A percentile compares a stretch with the other conserved stretches of the same genome.
Conservation (phyloP, 345 rosid genomes). For the Dovyalis caffra region DNA sequence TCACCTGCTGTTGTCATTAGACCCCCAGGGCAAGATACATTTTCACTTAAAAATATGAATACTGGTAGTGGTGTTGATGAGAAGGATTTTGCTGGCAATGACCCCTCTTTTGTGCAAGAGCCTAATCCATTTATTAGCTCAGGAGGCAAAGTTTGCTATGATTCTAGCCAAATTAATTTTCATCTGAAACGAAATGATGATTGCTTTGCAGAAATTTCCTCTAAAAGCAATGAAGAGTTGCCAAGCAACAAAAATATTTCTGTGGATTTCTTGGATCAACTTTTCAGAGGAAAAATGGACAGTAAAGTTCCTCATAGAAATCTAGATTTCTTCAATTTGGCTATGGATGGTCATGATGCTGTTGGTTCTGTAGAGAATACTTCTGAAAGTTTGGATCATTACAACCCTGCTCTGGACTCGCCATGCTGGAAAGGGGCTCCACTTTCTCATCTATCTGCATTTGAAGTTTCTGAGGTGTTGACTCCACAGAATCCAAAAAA, state of each 20-base stretch:
- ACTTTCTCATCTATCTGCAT: constrained; percentile 31
- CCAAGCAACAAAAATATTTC: constrained; percentile 26
- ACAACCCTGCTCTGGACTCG: constrained; percentile 46
- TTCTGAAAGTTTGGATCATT: constrained; percentile 43
- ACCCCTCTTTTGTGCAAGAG: constrained; percentile 28
- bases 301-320: constrained; percentile 29
- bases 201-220: constrained; percentile 19
- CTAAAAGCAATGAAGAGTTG: constrained; percentile 19
- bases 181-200: constrained; percentile 30
- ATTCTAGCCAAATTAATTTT: constrained; percentile 35
- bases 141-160: constrained; percentile 32
- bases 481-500: constrained; percentile 30
- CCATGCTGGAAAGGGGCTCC: constrained; percentile 60
- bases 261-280: constrained; percentile 27
- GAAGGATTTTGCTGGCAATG: constrained; percentile 17
- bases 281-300: constrained; percentile 21
- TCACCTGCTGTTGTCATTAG: constrained; percentile 26
- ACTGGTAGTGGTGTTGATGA: constrained; percentile 13
- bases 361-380: constrained; percentile 32
- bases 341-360: constrained; percentile 34
- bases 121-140: constrained; percentile 26
- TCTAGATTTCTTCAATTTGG: constrained; percentile 34
- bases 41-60: constrained; percentile 11
- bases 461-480: constrained; percentile 29
- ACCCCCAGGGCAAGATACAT: constrained; percentile 18